Conservation (phyloP, 2,329 filamentous ascomycete genomes). For the Calycina herbarum region DNA sequence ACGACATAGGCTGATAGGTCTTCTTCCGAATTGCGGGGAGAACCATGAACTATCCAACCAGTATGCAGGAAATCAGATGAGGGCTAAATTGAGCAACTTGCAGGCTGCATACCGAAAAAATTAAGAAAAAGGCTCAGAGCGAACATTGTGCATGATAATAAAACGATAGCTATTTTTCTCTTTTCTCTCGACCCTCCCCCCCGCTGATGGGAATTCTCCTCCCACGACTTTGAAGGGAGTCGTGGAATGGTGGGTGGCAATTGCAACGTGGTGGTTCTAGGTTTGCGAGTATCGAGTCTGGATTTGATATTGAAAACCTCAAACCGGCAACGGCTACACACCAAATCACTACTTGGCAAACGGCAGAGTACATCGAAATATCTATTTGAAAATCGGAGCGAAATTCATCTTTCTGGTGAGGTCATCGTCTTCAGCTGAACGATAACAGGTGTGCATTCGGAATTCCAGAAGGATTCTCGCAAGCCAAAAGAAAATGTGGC, state of each 20-base stretch:
- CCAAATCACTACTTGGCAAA: neutral
- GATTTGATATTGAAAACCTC: neutral
- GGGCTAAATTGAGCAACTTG: neutral
- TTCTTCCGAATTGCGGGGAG: constrained; percentile 13
- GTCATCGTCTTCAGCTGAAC: neutral
- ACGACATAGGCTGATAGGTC: constrained; percentile 10
- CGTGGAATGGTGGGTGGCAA: neutral
- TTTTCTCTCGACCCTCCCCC: neutral
- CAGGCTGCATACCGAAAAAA: neutral
- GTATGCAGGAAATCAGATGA: neutral
- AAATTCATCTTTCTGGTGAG: neutral
- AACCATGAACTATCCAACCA: neutral
- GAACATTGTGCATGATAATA: constrained; percentile 10
- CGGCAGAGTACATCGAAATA: neutral
- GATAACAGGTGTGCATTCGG: neutral
- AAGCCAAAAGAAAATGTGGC: neutral
- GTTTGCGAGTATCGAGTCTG: neutral
- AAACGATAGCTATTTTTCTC: neutral
- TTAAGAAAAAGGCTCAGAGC: constrained; percentile 13
- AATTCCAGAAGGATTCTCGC: neutral
- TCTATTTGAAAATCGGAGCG: neutral
- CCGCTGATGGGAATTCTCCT: neutral
- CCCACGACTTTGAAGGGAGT: neutral
- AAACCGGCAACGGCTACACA: neutral
- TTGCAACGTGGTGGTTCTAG: neutral